Conservation (phyloP, 345 rosid species). For the Excoecaria agallocha region DNA sequence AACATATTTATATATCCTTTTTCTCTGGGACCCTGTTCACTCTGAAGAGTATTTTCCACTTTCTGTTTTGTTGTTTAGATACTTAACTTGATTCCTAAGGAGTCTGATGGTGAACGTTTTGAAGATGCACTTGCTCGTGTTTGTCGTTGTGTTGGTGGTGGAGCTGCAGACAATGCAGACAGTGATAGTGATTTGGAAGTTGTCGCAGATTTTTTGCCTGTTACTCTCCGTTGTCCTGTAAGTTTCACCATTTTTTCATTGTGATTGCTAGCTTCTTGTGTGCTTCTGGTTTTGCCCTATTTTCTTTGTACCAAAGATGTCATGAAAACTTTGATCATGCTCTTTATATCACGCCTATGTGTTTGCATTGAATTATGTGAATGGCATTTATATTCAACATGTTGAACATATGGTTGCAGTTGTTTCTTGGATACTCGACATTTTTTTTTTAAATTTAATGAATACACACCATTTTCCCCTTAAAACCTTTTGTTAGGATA, state of each 20-base stretch:
- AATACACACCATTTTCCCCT: not conserved
- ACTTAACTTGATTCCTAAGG: slow-evolving; percentile 76
- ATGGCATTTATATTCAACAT: not conserved
- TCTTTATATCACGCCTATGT: not conserved
- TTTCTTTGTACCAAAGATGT: not conserved
- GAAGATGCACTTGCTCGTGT: slow-evolving; percentile 92
- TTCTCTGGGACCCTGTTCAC: not conserved
- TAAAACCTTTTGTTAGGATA: not conserved
- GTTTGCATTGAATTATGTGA: not conserved
- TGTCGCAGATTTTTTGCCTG: slow-evolving; percentile 77
- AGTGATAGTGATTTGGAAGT: slow-evolving; percentile 98
- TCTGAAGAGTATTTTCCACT: not conserved
- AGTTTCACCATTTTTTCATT: slow-evolving; percentile 28
- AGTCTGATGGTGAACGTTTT: slow-evolving; percentile 73
- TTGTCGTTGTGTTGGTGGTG: slow-evolving; percentile 90
- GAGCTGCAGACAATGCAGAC: slow-evolving; percentile 74
- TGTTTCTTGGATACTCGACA: not conserved
- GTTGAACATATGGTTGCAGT: not conserved
- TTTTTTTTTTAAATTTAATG: not conserved
- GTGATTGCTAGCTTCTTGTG: not conserved
- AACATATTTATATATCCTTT: not conserved
- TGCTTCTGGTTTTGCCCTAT: not conserved
- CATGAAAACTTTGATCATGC: not conserved
- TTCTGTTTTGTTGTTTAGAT: slow-evolving; percentile 42
- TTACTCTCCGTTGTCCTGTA: slow-evolving; percentile 96